Percentiles rank a stretch among this genome's conserved stretches.
Evolutionary conservation across 2,329 filamentous ascomycete species (phyloP).

Genomic region (Myrmaecium sp.): DNA sequence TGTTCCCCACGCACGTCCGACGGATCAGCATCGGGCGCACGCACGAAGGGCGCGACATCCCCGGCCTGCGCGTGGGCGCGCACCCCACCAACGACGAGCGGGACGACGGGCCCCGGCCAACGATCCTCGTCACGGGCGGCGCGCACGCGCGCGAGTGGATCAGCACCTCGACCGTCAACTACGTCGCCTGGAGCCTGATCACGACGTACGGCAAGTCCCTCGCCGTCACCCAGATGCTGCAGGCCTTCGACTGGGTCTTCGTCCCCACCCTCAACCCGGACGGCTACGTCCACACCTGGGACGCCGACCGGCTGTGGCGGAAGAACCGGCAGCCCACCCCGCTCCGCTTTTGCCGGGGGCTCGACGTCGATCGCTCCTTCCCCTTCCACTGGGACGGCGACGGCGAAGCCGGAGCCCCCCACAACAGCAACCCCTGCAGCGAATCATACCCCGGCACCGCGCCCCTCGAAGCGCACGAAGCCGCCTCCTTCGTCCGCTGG

Average conservation of each 20-base stretch:
- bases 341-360: slow-evolving; percentile 66
- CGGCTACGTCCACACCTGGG: slow-evolving; percentile 88
- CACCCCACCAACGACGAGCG: slow-evolving; percentile 32
- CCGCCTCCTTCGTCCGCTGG: slow-evolving; percentile 62
- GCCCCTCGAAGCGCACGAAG: slow-evolving; percentile 72
- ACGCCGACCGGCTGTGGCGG: slow-evolving; percentile 80
- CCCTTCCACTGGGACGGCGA: slow-evolving; percentile 67
- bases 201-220: slow-evolving; percentile 60
- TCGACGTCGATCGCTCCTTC: slow-evolving; percentile 81
- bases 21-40: slow-evolving; percentile 66
- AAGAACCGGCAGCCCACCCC: slow-evolving; percentile 80
- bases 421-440: slow-evolving; percentile 77
- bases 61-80: slow-evolving; percentile 59
- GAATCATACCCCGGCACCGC: slow-evolving; percentile 74
- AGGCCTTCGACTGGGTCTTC: slow-evolving; percentile 75
- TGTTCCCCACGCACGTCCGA: slow-evolving; percentile 69
- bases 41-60: slow-evolving; percentile 75
- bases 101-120: slow-evolving; percentile 43
- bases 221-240: slow-evolving; percentile 57
- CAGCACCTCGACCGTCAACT: slow-evolving; percentile 77
- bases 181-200: slow-evolving; percentile 76
- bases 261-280: slow-evolving; percentile 85
- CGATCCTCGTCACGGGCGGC: slow-evolving; percentile 67
- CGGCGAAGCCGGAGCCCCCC: slow-evolving; percentile 34
- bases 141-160: slow-evolving; percentile 97